Conservation (phyloP, 768 basidiomycete genomes). For the Pleurotus cornucopiae region DNA sequence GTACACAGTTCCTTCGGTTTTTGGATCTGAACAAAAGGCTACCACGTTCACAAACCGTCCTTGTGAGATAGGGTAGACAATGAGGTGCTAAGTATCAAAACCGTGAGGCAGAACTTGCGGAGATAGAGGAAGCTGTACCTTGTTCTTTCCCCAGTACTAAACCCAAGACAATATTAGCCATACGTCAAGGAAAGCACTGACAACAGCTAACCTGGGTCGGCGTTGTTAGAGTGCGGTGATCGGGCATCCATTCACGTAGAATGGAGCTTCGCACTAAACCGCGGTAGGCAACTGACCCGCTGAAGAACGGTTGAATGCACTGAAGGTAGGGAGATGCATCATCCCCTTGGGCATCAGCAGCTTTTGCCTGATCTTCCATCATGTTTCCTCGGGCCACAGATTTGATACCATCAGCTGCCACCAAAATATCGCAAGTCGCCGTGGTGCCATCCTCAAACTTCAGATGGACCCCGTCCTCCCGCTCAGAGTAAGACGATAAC, state of each 20-base stretch:
- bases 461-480: constrained; percentile 15
- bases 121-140: constrained; percentile 15
- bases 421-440: constrained; percentile 27
- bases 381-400: constrained; percentile 15
- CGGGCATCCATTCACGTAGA: constrained; percentile 20
- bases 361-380: constrained; percentile 2
- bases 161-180: neutral
- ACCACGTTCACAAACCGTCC: constrained; percentile 48
- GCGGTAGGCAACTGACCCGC: constrained; percentile 30
- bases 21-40: constrained; percentile 30
- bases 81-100: constrained; percentile 32
- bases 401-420: constrained; percentile 38
- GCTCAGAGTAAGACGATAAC: constrained; percentile 29
- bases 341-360: constrained; percentile 2
- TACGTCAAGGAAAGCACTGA: neutral
- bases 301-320: constrained; percentile 29
- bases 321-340: neutral
- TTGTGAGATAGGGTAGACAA: constrained; percentile 47
- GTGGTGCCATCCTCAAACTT: constrained; percentile 21
- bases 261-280: constrained; percentile 23
- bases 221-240: constrained; percentile 22
- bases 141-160: constrained; percentile 22
- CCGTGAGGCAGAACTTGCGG: neutral
- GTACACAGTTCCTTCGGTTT: constrained; percentile 31
- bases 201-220: constrained; percentile 19